phyloP scores from a whole-genome alignment of 768 basidiomycete genomes.

The Mycena haematopus region DNA sequence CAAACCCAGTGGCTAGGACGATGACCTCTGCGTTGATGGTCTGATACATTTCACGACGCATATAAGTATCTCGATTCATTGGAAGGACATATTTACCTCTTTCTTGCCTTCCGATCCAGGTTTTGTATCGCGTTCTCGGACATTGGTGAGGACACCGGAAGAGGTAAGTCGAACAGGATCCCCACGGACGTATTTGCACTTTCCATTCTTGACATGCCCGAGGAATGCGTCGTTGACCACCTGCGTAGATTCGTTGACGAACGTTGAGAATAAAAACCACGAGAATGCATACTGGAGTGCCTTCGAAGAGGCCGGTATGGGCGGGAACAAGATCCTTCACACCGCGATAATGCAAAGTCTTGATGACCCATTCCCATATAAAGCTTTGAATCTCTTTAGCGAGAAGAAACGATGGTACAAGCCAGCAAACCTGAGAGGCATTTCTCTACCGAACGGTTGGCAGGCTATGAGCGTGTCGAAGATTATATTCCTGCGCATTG shows the following conservation, averaged over 20 bases:
- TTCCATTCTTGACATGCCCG: conserved; percentile 47
- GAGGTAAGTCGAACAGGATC: conserved; percentile 48
- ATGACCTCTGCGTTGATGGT: conserved; percentile 53
- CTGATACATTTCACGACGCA: conserved; percentile 12
- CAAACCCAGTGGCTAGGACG: conserved; percentile 60
- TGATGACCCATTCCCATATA: conserved; percentile 53
- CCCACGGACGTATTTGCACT: conserved; percentile 54
- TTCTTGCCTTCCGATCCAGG: conserved; percentile 41
- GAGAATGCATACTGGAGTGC: conserved; percentile 46
- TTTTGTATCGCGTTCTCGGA: conserved; percentile 42
- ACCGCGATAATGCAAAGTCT: conserved; percentile 50
- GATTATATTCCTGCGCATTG: conserved; percentile 43
- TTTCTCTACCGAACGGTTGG: conserved; percentile 60
- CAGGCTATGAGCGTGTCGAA: conserved; percentile 54
- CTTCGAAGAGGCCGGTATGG: conserved; percentile 50
- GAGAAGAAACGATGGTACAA: neutral
- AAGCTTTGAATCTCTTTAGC: conserved; percentile 38
- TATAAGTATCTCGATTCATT: neutral
- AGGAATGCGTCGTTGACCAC: conserved; percentile 62
- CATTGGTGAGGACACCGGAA: conserved; percentile 43
- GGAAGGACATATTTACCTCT: conserved; percentile 27
- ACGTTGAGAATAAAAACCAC: neutral
- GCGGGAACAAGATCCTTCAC: conserved; percentile 51
- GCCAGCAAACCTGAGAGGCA: conserved; percentile 48
- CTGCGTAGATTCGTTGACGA: conserved; percentile 27